Conservation (phyloP, 2,329 filamentous ascomycete genomes). For the Trichoderma atrobrunneum region DNA sequence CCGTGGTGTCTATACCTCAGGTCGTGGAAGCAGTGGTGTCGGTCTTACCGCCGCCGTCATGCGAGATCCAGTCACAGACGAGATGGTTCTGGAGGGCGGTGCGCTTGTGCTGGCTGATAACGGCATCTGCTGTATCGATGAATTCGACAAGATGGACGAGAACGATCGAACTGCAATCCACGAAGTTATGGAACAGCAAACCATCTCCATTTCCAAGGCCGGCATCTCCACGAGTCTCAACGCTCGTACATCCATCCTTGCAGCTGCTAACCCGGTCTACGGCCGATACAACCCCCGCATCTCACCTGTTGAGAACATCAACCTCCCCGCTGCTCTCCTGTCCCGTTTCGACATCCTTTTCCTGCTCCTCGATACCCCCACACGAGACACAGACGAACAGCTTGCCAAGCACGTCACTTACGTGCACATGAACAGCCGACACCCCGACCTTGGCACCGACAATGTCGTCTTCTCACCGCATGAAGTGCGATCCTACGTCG, state of each 20-base stretch:
- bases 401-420: constrained; percentile 93
- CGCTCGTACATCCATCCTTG: constrained; percentile 90
- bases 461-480: constrained; percentile 81
- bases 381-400: constrained; percentile 85
- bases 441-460: constrained; percentile 68
- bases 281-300: constrained; percentile 97
- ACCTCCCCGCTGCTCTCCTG: constrained; percentile 92
- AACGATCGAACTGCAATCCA: constrained; percentile 78
- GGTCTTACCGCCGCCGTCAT: constrained; percentile 81
- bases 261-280: constrained; percentile 94
- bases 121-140: constrained; percentile 82
- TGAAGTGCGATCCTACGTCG: constrained; percentile 94
- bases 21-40: constrained; percentile 76
- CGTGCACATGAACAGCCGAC: constrained; percentile 94
- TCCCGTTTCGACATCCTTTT: constrained; percentile 98
- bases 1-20: constrained; percentile 81
- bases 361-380: constrained; percentile 91
- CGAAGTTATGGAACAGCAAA: constrained; percentile 88
- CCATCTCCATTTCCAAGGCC: constrained; percentile 78
- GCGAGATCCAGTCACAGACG: constrained; percentile 78
- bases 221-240: constrained; percentile 78
- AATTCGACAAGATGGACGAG: constrained; percentile 89
- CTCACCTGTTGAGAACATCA: constrained; percentile 98
- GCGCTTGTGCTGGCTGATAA: constrained; percentile 78
- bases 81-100: constrained; percentile 80